Evolutionary conservation across 768 basidiomycete species (phyloP).

Genomic region (Lactarius indigo): DNA sequence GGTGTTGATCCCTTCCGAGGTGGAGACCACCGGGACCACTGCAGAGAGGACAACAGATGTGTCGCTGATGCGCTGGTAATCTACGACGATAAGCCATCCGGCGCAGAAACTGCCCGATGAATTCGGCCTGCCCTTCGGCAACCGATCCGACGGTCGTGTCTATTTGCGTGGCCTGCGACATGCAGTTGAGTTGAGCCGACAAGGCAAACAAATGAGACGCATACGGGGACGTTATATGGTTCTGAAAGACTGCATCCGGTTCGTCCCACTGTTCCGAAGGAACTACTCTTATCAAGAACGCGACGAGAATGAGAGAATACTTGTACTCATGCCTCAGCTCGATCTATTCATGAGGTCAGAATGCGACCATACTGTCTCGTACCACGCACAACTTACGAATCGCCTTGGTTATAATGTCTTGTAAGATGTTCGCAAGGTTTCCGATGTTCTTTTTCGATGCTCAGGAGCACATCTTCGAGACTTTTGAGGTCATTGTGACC

Average conservation of each 20-base stretch:
- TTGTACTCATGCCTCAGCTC: constrained; percentile 95
- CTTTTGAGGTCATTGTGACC: constrained; percentile 94
- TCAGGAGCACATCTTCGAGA: constrained; percentile 80
- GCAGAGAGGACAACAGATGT: constrained; percentile 96
- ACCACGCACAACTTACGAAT: constrained; percentile 78
- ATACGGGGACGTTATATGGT: constrained; percentile 68
- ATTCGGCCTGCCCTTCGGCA: constrained; percentile 78
- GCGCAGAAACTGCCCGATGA: constrained; percentile 94
- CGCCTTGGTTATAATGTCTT: constrained; percentile 82
- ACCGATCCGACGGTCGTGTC: constrained; percentile 95
- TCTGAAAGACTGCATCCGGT: too few species aligned
- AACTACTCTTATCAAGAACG: too few species aligned
- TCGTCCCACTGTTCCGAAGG: too few species aligned
- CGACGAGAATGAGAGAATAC: constrained; percentile 42
- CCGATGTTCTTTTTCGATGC: constrained; percentile 80
- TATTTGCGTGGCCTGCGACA: constrained; percentile 46
- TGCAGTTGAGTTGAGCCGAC: not conserved
- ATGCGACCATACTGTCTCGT: not conserved
- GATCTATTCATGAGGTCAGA: constrained; percentile 47
- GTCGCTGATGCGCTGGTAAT: constrained; percentile 98
- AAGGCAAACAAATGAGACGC: constrained; percentile 33
- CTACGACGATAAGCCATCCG: constrained; percentile 76
- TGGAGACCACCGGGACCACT: constrained; percentile 85
- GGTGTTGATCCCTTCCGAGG: constrained; percentile 80
- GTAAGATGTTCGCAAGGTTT: constrained; percentile 76